Evolutionary conservation across 192 early-diverging fungal genomes (phyloP).

Genomic region (Backusella liffmaniae): DNA sequence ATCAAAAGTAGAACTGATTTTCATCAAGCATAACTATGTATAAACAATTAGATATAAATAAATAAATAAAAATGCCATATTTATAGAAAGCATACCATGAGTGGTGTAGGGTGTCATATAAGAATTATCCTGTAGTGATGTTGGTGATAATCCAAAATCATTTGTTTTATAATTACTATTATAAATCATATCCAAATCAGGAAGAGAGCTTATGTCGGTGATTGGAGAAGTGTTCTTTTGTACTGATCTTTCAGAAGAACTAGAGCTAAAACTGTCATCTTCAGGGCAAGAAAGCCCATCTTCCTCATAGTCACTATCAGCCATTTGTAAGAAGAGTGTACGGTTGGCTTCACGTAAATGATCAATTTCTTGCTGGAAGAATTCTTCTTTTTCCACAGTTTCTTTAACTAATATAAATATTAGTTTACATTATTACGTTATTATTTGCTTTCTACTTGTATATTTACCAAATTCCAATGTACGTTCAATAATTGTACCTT

Average conservation of each 20-base stretch:
- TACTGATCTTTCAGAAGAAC: neutral
- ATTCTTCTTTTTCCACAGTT: conserved; percentile 32
- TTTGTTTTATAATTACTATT: neutral
- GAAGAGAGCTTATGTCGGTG: neutral
- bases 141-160: neutral
- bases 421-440: conserved; percentile 41
- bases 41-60: neutral
- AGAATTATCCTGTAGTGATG: neutral
- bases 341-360: conserved; percentile 22
- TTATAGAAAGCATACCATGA: neutral
- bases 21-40: neutral
- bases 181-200: neutral
- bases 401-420: conserved; percentile 24
- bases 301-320: conserved; percentile 4
- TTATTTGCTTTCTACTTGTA: neutral
- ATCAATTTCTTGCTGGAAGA: conserved; percentile 25
- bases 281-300: neutral
- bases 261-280: neutral
- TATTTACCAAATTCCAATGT: conserved; percentile 60
- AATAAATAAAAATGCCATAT: neutral
- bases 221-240: neutral
- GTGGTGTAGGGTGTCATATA: neutral
- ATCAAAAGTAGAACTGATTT: conserved; percentile 6
- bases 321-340: conserved; percentile 7
- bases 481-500: conserved; percentile 76